A percentile compares a stretch with the other conserved stretches of the same genome.
Conservation (phyloP, 2,329 filamentous ascomycete genomes). For the Neofusicoccum sp. region DNA sequence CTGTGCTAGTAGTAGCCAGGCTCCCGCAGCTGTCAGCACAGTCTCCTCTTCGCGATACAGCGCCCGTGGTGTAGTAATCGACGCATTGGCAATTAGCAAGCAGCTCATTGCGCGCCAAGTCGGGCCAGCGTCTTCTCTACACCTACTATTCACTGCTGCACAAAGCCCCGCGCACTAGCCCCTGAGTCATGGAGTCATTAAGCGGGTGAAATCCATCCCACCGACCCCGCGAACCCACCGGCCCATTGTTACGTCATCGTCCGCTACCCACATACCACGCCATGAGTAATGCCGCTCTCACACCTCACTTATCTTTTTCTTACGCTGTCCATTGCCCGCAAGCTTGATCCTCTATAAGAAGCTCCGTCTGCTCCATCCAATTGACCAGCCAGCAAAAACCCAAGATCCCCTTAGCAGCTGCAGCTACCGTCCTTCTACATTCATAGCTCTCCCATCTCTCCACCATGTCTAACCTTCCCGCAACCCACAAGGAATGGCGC, state of each 20-base stretch:
- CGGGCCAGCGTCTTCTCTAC: too few relatives aligned
- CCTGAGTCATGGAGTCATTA: too few relatives aligned
- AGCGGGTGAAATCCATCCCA: too few relatives aligned
- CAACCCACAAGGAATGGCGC: slow-evolving; percentile 57
- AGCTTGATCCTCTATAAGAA: neutral
- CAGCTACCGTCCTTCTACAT: too few relatives aligned
- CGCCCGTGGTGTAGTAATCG: too few relatives aligned
- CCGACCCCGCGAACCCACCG: neutral
- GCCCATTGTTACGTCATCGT: neutral
- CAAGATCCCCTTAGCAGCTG: neutral
- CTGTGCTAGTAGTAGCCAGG: too few relatives aligned
- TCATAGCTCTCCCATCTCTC: neutral
- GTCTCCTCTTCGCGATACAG: too few relatives aligned
- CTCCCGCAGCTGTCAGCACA: too few relatives aligned
- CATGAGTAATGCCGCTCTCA: neutral
- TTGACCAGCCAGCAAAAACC: neutral
- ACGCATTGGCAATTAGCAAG: too few relatives aligned
- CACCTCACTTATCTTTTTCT: neutral
- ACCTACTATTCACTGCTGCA: too few relatives aligned
- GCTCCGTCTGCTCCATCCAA: neutral
- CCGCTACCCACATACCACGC: neutral
- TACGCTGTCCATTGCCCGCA: neutral
- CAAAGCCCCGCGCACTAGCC: too few relatives aligned
- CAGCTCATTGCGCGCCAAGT: too few relatives aligned
- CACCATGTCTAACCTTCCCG: slow-evolving; percentile 28